phyloP scores from a whole-genome alignment of 2,329 filamentous ascomycete genomes.

The Aureobasidium pullulans region DNA sequence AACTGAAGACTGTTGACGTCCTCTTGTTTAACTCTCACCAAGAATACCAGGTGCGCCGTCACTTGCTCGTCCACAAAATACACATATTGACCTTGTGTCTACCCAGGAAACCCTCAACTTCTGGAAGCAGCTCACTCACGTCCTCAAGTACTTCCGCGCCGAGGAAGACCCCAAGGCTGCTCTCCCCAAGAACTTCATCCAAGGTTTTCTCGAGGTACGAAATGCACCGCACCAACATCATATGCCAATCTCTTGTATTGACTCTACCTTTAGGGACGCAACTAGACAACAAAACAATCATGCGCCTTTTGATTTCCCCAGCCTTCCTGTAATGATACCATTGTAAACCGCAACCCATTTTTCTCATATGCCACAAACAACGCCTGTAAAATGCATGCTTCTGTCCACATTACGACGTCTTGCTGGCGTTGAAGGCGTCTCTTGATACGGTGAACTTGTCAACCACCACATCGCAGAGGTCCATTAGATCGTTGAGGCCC shows the following conservation, averaged over 20 bases:
- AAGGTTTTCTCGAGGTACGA: constrained; percentile 85
- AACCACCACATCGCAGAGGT: constrained; percentile 87
- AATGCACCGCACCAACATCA: background rate
- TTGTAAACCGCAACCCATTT: constrained; percentile 11
- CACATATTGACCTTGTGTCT: background rate
- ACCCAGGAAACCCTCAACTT: constrained; percentile 92
- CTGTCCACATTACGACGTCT: constrained; percentile 21
- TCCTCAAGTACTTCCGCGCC: constrained; percentile 93
- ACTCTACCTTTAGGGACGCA: constrained; percentile 28
- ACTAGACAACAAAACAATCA: constrained; percentile 22
- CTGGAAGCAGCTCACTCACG: constrained; percentile 94
- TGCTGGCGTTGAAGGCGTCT: constrained; percentile 48
- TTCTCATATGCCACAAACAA: constrained; percentile 13
- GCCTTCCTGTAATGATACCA: constrained; percentile 17
- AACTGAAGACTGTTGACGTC: constrained; percentile 81
- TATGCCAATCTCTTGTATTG: background rate
- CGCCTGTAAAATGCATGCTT: constrained; percentile 3
- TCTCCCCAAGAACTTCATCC: constrained; percentile 84
- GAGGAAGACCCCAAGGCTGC: constrained; percentile 71
- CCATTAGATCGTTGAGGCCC: constrained; percentile 79
- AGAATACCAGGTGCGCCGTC: constrained; percentile 78
- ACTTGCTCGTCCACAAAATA: background rate
- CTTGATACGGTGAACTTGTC: constrained; percentile 73
- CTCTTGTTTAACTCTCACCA: constrained; percentile 83
- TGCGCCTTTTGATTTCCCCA: constrained; percentile 8